Base-by-base conservation (phyloP, 306 rosid species). In the Medicago arabica region DNA sequence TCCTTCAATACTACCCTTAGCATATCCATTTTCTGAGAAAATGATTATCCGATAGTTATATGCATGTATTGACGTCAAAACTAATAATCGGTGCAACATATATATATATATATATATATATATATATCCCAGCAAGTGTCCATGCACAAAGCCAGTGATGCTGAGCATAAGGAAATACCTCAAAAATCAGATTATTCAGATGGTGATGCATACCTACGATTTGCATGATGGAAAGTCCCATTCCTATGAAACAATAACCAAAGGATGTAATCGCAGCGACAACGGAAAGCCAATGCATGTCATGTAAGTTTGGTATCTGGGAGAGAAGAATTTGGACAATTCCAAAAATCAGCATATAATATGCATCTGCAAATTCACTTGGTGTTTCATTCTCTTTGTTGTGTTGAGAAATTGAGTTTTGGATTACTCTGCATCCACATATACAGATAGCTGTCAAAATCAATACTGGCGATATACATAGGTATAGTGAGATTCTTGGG, bases 251-350 rank as follows among this genome's bases (percentile, higher is more conserved):
- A 73, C 93, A 75, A 83, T 90, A 92, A 49, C 82, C 53, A 85
- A 92, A 87, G 34, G 97, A 90, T 90, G 86, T 92, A 68, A 84
- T 71, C 50, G 97, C 93, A 59, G 97, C 97, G 2, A 88, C 61
- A 69, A 85, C 36, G 18, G 97, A 92, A 13, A 92, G 80, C 97
- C 96, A 90, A 57, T 89, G 59, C 19, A 92, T 80, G 83, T 87
- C 58, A 78, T 88, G 92, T 69, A 92, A 88, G 77, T 90, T 77
- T 25, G 92, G 97, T 73, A 90, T 84, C 81, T 90, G 97, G 15
- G 97, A 85, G 31, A 92, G 86, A 19, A 87, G 19, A 67, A 90
- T 81, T 74, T 92, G 93, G 34, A 84, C 10, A 73, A 60, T 71
- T 31, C 96, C 96, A 81, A 88, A 90, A 34, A 85, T 57, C 72